Percentiles rank a stretch among this genome's conserved stretches.
Evolutionary conservation across 345 rosid species (phyloP).

Genomic region (Eucalyptus marginata): DNA sequence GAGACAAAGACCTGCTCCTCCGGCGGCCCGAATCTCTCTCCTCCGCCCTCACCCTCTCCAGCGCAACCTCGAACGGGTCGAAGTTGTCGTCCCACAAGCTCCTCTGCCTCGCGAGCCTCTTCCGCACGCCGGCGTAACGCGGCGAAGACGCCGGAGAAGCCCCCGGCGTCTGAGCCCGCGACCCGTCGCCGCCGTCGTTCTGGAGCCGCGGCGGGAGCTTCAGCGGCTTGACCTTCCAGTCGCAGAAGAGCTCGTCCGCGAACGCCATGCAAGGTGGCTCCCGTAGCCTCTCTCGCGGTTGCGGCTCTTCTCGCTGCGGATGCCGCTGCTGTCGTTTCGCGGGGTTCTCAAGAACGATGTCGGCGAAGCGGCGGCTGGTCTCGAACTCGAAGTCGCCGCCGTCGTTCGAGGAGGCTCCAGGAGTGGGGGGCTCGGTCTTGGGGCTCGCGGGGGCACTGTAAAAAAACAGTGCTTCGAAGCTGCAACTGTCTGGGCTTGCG

Average conservation of each 20-base stretch:
- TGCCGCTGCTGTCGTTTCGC: background rate
- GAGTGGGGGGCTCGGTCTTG: background rate
- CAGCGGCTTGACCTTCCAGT: conserved; percentile 26
- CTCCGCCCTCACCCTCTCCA: conserved; percentile 18
- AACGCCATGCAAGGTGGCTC: conserved; percentile 12
- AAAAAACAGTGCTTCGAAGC: conserved; percentile 3
- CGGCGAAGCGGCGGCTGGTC: conserved; percentile 10
- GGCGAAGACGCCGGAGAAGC: background rate
- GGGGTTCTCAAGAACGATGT: background rate
- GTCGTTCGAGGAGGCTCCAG: background rate
- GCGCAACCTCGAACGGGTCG: conserved; percentile 45
- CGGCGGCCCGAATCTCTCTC: conserved; percentile 1
- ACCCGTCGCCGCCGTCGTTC: background rate
- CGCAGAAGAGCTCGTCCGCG: conserved; percentile 37
- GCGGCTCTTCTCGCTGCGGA: background rate
- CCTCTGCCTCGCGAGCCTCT: background rate
- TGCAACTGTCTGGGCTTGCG: conserved; percentile 6
- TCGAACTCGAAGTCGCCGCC: conserved; percentile 24
- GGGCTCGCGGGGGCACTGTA: conserved; percentile 14
- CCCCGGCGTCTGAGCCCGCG: background rate
- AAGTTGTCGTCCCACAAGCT: conserved; percentile 43
- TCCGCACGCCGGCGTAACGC: background rate
- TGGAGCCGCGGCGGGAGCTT: conserved; percentile 24
- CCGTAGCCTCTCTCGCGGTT: background rate
- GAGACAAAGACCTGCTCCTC: background rate